Base-by-base conservation (phyloP, 176 grass and related monocot genomes). In the Avena atlantica region DNA sequence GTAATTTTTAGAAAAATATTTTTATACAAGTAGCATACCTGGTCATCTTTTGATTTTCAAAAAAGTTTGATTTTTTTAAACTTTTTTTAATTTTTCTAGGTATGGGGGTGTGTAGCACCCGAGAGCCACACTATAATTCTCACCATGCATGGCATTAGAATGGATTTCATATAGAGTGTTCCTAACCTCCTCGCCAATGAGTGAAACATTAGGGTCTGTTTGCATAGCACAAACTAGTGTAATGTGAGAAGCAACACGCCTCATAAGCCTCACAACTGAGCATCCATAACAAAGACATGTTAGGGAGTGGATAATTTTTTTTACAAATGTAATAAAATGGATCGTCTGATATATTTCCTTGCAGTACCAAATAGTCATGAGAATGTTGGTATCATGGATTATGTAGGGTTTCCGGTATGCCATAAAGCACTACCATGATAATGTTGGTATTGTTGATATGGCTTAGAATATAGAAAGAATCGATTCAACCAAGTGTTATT, bases 191-290 rank as follows among this genome's bases (percentile, higher is more conserved):
- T 34, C 3, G 31, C 31, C 31, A 34, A 34, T 34, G 31, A 34
- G 31, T 34, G 31, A 34, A 34, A 34, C 31, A 34, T 34, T 34
- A 34, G 31, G 31, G 31, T 34, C 31, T 34, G 31, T 34, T 34
- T 34, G 31, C 31, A 34, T 34, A 34, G 31, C 2, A 34, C 31
- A 34, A 34, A 3, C 31, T 34, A 34, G 2, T 34, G 31, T 34
- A 34, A 34, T 34, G 2, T 34, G 31, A 34, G 97, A 99, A 91
- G 97, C 97, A 90, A 94, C 93, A 83, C 94, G 97, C 8, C 97
- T 94, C 97, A 99, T 99, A 81, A 99, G 94, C 89, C 97, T 99
- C 56, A 96, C 97, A 94, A 99, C 97, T 99, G 76, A 64, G 87
- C 66, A 9, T 61, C 12, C 40, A 91, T 74, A 85, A 21, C 6